phyloP scores from a whole-genome alignment of 352 stramenopile genomes.

The Pythium sukuiense region DNA sequence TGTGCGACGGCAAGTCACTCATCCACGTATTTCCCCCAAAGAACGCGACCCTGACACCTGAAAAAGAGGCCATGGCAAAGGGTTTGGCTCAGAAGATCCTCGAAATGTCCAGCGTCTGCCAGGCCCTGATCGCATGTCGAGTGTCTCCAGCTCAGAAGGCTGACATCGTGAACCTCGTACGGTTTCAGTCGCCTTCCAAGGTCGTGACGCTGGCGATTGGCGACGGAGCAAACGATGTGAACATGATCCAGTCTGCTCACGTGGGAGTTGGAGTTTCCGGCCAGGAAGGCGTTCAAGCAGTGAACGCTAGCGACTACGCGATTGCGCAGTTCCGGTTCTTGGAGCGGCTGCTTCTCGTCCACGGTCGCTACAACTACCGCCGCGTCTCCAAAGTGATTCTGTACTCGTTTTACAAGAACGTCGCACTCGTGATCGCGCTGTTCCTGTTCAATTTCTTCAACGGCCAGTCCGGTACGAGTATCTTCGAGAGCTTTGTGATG shows the following conservation, averaged over 20 bases:
- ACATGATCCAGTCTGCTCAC: conserved; percentile 94
- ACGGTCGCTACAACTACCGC: conserved; percentile 97
- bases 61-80: conserved; percentile 39
- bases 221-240: conserved; percentile 94
- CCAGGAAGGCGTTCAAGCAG: conserved; percentile 89
- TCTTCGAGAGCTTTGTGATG: conserved; percentile 88
- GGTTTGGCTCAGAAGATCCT: conserved; percentile 56
- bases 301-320: conserved; percentile 92
- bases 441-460: conserved; percentile 86
- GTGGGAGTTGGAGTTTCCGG: conserved; percentile 92
- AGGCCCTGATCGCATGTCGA: conserved; percentile 77
- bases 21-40: conserved; percentile 70
- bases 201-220: conserved; percentile 91
- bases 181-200: conserved; percentile 46
- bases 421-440: conserved; percentile 62
- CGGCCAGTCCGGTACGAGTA: conserved; percentile 76
- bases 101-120: conserved; percentile 55
- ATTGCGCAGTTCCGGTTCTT: conserved; percentile 94
- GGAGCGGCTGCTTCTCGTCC: conserved; percentile 92
- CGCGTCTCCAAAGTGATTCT: conserved; percentile 93
- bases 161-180: conserved; percentile 75
- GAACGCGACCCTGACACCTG: conserved; percentile 30
- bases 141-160: conserved; percentile 85
- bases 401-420: conserved; percentile 85
- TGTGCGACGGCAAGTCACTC: conserved; percentile 74